Conservation (phyloP, 1,284 basidiomycete species). For the Sporisorium iseilematis-ciliati region DNA sequence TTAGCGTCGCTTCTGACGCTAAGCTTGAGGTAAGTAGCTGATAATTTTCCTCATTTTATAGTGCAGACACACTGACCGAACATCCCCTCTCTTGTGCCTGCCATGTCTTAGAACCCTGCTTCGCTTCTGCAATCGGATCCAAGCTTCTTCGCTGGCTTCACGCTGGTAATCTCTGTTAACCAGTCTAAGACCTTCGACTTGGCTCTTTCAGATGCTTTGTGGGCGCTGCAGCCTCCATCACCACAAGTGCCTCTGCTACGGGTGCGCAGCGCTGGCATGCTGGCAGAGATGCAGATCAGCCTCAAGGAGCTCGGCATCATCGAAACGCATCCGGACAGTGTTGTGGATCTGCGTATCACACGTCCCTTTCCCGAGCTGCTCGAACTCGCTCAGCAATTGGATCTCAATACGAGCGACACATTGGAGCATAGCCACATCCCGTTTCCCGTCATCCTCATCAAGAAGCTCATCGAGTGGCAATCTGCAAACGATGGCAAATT, state of each 20-base stretch:
- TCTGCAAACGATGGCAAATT: slow-evolving; percentile 57
- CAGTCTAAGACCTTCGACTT: slow-evolving; percentile 57
- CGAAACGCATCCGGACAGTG: slow-evolving; percentile 88
- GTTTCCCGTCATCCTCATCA: slow-evolving; percentile 73
- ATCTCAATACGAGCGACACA: slow-evolving; percentile 54
- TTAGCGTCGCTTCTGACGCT: slow-evolving; percentile 81
- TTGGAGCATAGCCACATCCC: slow-evolving; percentile 64
- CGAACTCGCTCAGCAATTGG: slow-evolving; percentile 45
- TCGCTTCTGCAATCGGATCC: slow-evolving; percentile 75
- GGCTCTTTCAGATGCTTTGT: slow-evolving; percentile 54
- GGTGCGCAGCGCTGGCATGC: slow-evolving; percentile 57
- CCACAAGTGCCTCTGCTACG: slow-evolving; percentile 59
- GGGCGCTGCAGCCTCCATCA: slow-evolving; percentile 46
- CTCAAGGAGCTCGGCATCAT: slow-evolving; percentile 74
- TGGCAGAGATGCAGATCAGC: slow-evolving; percentile 59
- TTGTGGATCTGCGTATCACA: slow-evolving; percentile 79
- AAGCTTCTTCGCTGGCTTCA: slow-evolving; percentile 75
- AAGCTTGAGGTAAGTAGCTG: slow-evolving; percentile 71
- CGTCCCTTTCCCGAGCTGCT: slow-evolving; percentile 80
- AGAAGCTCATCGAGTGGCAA: slow-evolving; percentile 85
- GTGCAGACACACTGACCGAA: neutral
- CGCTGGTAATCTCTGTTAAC: slow-evolving; percentile 82
- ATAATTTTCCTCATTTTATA: no score
- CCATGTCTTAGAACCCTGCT: slow-evolving; percentile 11
- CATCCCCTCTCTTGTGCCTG: neutral